Conservation (phyloP, 768 basidiomycete genomes). For the Russula earlei region DNA sequence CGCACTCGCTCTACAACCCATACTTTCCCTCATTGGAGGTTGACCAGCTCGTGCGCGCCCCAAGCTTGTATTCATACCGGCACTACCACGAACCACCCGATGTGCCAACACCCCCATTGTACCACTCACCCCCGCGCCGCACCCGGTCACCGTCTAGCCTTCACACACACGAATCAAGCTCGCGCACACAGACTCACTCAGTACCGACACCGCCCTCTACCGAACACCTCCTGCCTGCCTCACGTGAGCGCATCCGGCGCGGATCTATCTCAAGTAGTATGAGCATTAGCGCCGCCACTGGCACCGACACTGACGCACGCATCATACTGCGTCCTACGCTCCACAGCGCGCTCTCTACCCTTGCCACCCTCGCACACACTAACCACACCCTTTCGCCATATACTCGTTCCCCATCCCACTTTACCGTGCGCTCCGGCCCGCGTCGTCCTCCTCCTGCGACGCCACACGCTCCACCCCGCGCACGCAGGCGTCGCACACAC, state of each 20-base stretch:
- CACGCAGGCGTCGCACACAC: conserved; percentile 53
- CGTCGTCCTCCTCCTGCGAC: conserved; percentile 37
- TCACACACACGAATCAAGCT: conserved; percentile 42
- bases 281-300: conserved; percentile 27
- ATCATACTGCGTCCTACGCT: conserved; percentile 56
- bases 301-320: conserved; percentile 28
- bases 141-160: conserved; percentile 42
- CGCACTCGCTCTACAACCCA: conserved; percentile 14
- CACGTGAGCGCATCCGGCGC: conserved; percentile 23
- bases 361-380: conserved; percentile 77
- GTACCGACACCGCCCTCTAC: conserved; percentile 38
- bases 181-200: conserved; percentile 36
- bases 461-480: conserved; percentile 52
- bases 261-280: conserved; percentile 30
- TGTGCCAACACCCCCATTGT: conserved; percentile 23
- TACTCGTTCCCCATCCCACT: conserved; percentile 82
- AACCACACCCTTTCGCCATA: conserved; percentile 94
- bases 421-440: conserved; percentile 85
- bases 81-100: conserved; percentile 19
- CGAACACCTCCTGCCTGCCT: conserved; percentile 23
- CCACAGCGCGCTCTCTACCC: conserved; percentile 71
- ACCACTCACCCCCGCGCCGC: conserved; percentile 26
- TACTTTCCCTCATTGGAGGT: conserved; percentile 5
- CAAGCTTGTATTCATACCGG: conserved; percentile 12
- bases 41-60: neutral